Evolutionary conservation across 257 asterid species (phyloP), one percentile per base, ranked within the genome.

Genomic region (Penstemon davidsonii): DNA sequence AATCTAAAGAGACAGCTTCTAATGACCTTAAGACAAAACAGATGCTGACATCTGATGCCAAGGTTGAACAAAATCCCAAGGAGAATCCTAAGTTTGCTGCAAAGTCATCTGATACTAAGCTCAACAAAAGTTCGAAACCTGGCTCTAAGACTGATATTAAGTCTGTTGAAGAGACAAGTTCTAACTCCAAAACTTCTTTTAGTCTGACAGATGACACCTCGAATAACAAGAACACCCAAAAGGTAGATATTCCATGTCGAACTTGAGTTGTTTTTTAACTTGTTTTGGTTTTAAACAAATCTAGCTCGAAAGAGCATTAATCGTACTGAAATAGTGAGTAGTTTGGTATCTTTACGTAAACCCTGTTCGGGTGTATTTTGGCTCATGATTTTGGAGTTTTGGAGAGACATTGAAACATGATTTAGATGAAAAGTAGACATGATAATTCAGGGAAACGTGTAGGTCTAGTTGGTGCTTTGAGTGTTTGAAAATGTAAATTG

Each of bases 41-140:
- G 60, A 25, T 55, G 7, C 78, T 73, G 46, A 12, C 82, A 37
- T 50, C 79, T 7, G 88, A 81, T 69, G 69, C 78, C 13, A 86
- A 87, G 84, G 73, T 67, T 45, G 85, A 68, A 46, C 81, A 74
- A 73, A 74, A 74, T 55, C n/a, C 71, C 15, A 85, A 78, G 70
- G 84, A 79, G 55, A 86, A 82, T 47, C 66, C 43, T 11, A 82
- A 76, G 71, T 57, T 64, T 45, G 74, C 77, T 62, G 74, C 67
- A 6, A 77, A 73, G 76, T 44, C 80, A 38, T 62, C 78, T 7
- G 89, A 82, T 76, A 67, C 80, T 52, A 84, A 82, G 76, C 76
- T 55, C 65, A 70, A 76, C 68, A 72, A 78, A 68, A 81, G 74
- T 41, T 47, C 84, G 44, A 80, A 82, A 79, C 50, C 80, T 6